Evolutionary conservation across 306 rosid genomes (phyloP).

Genomic region (Cucumis cinereus): DNA sequence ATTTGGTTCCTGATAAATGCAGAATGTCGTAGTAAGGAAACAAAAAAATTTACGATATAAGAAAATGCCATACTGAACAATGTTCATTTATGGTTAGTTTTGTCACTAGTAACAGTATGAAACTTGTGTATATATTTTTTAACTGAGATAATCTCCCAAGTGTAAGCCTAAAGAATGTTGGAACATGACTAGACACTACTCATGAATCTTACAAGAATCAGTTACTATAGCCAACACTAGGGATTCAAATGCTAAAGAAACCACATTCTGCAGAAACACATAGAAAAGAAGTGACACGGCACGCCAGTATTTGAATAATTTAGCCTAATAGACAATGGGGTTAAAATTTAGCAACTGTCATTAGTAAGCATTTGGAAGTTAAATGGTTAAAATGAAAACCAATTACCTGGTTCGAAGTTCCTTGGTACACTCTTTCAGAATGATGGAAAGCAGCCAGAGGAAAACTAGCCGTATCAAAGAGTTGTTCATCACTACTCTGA

Average conservation of each 20-base stretch:
- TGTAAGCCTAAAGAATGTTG: neutral
- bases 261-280: neutral
- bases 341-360: neutral
- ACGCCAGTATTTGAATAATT: neutral
- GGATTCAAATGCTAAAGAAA: neutral
- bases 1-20: constrained; percentile 36
- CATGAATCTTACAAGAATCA: neutral
- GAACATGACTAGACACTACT: neutral
- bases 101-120: neutral
- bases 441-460: constrained; percentile 71
- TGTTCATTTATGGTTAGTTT: neutral
- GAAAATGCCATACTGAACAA: neutral
- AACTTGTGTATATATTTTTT: neutral
- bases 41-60: neutral
- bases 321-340: neutral
- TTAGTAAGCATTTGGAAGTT: neutral
- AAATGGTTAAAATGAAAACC: constrained; percentile 1
- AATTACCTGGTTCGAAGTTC: constrained; percentile 43
- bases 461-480: constrained; percentile 40
- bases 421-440: constrained; percentile 64
- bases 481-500: constrained; percentile 29
- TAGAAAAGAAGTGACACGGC: neutral
- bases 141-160: neutral
- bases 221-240: neutral
- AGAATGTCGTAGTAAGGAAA: constrained; percentile 4